A percentile compares a stretch with the other conserved stretches of the same genome.
These are phyloP conservation scores for Floccularia luteovirens DNA, from an alignment of 768 basidiomycete genomes.

Conservation along the genomic window DNA sequence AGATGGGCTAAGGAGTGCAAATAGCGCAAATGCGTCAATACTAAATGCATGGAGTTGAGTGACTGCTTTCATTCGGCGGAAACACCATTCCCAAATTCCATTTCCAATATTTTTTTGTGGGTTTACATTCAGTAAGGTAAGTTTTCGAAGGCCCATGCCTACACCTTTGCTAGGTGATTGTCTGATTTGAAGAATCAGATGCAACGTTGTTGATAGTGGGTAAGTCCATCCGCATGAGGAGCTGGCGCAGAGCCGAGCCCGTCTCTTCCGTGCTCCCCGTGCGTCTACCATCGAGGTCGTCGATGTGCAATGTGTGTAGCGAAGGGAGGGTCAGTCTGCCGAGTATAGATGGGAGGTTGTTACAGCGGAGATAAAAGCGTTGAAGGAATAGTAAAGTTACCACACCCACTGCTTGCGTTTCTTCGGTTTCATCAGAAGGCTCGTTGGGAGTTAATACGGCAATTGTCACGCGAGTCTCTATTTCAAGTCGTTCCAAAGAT, in stretches of 20 bases:
- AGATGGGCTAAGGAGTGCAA: no score
- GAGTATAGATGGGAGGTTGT: slow-evolving; percentile 23
- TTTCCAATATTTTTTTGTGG: neutral
- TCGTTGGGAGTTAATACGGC: neutral
- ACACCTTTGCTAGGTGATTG: neutral
- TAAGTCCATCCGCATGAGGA: slow-evolving; percentile 24
- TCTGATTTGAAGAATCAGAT: no score
- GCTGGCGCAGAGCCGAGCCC: slow-evolving; percentile 15
- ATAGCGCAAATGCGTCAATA: no score
- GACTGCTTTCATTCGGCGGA: neutral
- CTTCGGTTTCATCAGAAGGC: neutral
- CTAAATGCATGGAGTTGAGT: no score
- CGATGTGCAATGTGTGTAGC: slow-evolving; percentile 19
- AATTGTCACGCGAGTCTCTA: slow-evolving; percentile 15
- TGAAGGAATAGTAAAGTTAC: slow-evolving; percentile 11
- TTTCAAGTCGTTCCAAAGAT: slow-evolving; percentile 8
- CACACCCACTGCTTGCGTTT: neutral
- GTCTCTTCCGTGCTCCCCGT: slow-evolving; percentile 17
- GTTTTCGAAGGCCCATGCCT: neutral
- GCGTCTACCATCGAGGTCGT: slow-evolving; percentile 27
- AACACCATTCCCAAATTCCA: neutral
- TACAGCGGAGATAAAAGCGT: slow-evolving; percentile 22
- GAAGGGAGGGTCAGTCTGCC: slow-evolving; percentile 20
- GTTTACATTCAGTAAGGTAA: neutral
- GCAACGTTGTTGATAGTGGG: no score